phyloP scores from a whole-genome alignment of 257 asterid species.

The Datura wrightii region DNA sequence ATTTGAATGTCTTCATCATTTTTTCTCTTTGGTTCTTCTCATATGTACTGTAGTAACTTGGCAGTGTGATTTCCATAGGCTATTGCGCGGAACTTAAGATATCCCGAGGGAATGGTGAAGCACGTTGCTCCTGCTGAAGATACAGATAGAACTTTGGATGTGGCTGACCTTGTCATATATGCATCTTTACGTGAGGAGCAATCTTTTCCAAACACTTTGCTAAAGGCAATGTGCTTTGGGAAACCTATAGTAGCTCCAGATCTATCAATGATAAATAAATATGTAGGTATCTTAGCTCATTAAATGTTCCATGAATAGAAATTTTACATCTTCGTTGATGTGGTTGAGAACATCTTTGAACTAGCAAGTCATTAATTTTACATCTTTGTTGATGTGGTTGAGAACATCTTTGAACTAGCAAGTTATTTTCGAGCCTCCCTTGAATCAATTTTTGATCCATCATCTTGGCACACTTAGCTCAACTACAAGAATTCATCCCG shows the following conservation, averaged over 20 bases:
- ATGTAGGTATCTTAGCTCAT: constrained; percentile 58
- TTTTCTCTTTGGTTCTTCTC: constrained; percentile 11
- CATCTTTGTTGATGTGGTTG: not conserved
- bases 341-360: not conserved
- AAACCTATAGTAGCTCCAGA: constrained; percentile 89
- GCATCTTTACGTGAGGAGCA: constrained; percentile 84
- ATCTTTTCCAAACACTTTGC: constrained; percentile 74
- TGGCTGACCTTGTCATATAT: constrained; percentile 78
- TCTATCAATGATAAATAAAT: constrained; percentile 65
- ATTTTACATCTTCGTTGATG: not conserved
- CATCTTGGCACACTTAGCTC: constrained; percentile 19
- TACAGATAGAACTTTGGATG: constrained; percentile 50
- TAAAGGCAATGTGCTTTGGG: constrained; percentile 84
- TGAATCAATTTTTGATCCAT: not conserved
- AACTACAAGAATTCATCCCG: not conserved
- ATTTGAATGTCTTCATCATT: not conserved
- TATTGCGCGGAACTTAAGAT: constrained; percentile 69
- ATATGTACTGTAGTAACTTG: constrained; percentile 27
- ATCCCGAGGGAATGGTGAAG: constrained; percentile 73
- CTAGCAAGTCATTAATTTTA: not conserved
- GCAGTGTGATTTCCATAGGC: constrained; percentile 51
- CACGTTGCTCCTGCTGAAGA: constrained; percentile 54
- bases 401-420: not conserved
- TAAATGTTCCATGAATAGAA: not conserved
- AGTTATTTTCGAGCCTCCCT: not conserved